These are phyloP conservation scores for Cyberlindnera lachancei DNA, from an alignment of 805 yeast genomes.

Conservation along the genomic window DNA sequence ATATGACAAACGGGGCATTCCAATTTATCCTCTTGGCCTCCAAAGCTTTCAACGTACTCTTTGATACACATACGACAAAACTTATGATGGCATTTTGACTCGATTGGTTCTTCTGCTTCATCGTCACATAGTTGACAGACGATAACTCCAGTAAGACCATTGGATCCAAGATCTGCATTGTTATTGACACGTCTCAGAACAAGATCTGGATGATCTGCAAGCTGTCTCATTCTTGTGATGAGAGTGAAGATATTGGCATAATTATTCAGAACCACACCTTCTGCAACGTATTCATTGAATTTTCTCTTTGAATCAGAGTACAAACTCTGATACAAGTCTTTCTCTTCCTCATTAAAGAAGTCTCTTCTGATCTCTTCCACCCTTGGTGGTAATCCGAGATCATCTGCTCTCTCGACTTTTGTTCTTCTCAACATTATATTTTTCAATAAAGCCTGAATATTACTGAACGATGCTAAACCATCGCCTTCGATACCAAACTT, in stretches of 20 bases:
- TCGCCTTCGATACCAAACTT: constrained; percentile 76
- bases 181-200: constrained; percentile 65
- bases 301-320: constrained; percentile 82
- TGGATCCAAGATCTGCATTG: constrained; percentile 24
- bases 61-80: constrained; percentile 90
- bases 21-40: constrained; percentile 48
- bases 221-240: constrained; percentile 94
- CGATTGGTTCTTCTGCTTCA: constrained; percentile 96
- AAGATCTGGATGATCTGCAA: constrained; percentile 97
- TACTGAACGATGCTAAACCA: constrained; percentile 69
- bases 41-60: constrained; percentile 81
- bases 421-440: constrained; percentile 92
- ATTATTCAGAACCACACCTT: constrained; percentile 93
- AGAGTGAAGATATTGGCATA: constrained; percentile 95
- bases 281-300: constrained; percentile 88
- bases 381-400: constrained; percentile 93
- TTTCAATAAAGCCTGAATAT: constrained; percentile 64
- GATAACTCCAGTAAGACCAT: constrained; percentile 36
- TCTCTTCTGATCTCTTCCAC: constrained; percentile 85
- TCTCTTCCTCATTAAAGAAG: constrained; percentile 88
- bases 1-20: constrained; percentile 97
- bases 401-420: constrained; percentile 94
- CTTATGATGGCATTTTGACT: constrained; percentile 86
- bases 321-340: constrained; percentile 81
- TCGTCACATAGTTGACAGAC: constrained; percentile 95